Base-by-base conservation (phyloP, 2,329 filamentous ascomycete species). In the Colletotrichum kahawae region DNA sequence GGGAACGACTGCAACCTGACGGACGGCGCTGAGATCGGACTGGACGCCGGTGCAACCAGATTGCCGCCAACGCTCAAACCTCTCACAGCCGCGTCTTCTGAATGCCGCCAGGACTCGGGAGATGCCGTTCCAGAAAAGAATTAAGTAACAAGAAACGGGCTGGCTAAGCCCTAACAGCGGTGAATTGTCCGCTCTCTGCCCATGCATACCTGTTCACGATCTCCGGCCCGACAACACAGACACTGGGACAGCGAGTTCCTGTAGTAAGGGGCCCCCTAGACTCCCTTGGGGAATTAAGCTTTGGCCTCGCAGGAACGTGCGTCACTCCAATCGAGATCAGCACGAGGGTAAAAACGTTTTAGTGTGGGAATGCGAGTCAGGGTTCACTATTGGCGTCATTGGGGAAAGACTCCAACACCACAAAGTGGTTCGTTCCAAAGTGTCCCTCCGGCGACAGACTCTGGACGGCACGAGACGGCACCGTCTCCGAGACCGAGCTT, bases 251-350 rank as follows among this genome's bases (percentile, higher is more conserved):
- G 24, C 51, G 54, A 64, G 21, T 51, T 33, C 18, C n/a, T 29
- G 51, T 13, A 70, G 16, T 8, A 34, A 34, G 21, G 43, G n/a
- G 7, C 14, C 18, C 21, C 33, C 38, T 29, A 18, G 27, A 33
- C 59, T 29, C n/a, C 3, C 4, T 21, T 29, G 6, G 21, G 24
- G 18, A n/a, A 67, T n/a, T 27, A 66, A 71, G 62, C 71, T 71
- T 43, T 48, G 10, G 18, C 6, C 60, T 33, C 16, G 62, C 71
- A 74, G 67, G 54, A 71, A 67, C 54, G 38, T 74, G 71, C 67
- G 71, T 74, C 71, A 67, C 51, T 62, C 6, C 67, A 34, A 62
- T 62, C 71, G 12, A 71, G 67, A 71, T 74, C 48, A 60, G 43
- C 70, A 69, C 63, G 54, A 68, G 70, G 63, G 38, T 31, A 34